Percentiles rank a stretch among this genome's conserved stretches.
Conservation (phyloP, 352 stramenopile species). For the Phytophthora crassamura region DNA sequence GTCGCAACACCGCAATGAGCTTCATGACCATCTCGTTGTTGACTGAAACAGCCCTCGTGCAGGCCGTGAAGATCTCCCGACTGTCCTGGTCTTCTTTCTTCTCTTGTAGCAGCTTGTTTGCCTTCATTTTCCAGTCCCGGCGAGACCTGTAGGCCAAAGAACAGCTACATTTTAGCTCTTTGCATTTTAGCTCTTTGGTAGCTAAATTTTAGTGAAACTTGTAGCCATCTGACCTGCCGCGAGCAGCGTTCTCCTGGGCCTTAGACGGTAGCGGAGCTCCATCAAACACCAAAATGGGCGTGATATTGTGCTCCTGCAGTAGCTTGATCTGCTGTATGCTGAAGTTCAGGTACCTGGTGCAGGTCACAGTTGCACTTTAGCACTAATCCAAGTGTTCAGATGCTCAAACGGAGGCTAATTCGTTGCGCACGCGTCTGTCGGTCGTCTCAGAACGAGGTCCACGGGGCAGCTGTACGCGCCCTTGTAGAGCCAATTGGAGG, state of each 20-base stretch:
- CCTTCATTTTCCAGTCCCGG: conserved; percentile 52
- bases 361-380: conserved; percentile 33
- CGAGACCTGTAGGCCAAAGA: conserved; percentile 33
- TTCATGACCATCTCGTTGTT: conserved; percentile 81
- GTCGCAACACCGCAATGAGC: conserved; percentile 64
- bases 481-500: conserved; percentile 89
- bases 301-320: conserved; percentile 84
- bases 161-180: neutral
- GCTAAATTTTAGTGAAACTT: conserved; percentile 6
- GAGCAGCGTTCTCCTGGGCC: conserved; percentile 52
- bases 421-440: conserved; percentile 59
- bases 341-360: conserved; percentile 80
- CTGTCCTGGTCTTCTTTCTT: conserved; percentile 30
- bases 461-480: conserved; percentile 87
- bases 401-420: conserved; percentile 36
- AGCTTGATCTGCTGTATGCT: conserved; percentile 90
- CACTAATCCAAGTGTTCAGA: conserved; percentile 12
- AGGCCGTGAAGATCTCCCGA: conserved; percentile 35
- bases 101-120: conserved; percentile 34
- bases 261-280: conserved; percentile 93
- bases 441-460: conserved; percentile 77
- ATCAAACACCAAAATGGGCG: conserved; percentile 94
- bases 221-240: conserved; percentile 46
- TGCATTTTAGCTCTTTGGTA: neutral
- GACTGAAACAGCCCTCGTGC: conserved; percentile 64